Conservation (phyloP, 2,329 filamentous ascomycete genomes). For the Aspergillaceae sp. region DNA sequence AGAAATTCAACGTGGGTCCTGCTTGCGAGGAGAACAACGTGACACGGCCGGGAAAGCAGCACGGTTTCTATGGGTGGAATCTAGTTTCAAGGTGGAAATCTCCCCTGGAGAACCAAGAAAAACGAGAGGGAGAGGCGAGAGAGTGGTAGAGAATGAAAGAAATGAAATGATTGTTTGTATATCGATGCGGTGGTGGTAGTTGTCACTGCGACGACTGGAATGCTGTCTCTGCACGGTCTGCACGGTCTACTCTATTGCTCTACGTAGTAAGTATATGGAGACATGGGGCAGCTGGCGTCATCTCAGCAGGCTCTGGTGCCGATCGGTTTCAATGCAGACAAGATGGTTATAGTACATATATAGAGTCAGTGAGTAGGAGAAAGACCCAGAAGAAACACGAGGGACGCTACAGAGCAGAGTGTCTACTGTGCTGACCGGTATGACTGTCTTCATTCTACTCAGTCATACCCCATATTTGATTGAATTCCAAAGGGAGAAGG, state of each 20-base stretch:
- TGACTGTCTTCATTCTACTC: no score
- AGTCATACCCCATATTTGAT: no score
- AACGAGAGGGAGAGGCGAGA: neutral
- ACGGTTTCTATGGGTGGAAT: neutral
- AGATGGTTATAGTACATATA: no score
- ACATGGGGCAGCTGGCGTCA: neutral
- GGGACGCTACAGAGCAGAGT: no score
- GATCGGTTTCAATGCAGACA: no score
- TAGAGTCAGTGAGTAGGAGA: no score
- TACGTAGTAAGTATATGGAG: neutral
- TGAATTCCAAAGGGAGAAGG: no score
- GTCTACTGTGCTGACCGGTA: no score
- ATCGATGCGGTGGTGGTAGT: neutral
- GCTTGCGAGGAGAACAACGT: neutral
- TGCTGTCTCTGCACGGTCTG: neutral
- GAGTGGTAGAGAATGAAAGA: neutral
- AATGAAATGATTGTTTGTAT: neutral
- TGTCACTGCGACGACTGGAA: neutral
- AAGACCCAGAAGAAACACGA: no score
- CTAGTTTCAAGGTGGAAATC: neutral
- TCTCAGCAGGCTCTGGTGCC: neutral
- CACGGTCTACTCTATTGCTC: no score
- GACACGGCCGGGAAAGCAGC: neutral
- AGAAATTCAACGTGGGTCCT: constrained; percentile 9
- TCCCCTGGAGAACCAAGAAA: neutral